phyloP scores from a whole-genome alignment of 2,329 filamentous ascomycete genomes.

The Incumbomyces delicatus region DNA sequence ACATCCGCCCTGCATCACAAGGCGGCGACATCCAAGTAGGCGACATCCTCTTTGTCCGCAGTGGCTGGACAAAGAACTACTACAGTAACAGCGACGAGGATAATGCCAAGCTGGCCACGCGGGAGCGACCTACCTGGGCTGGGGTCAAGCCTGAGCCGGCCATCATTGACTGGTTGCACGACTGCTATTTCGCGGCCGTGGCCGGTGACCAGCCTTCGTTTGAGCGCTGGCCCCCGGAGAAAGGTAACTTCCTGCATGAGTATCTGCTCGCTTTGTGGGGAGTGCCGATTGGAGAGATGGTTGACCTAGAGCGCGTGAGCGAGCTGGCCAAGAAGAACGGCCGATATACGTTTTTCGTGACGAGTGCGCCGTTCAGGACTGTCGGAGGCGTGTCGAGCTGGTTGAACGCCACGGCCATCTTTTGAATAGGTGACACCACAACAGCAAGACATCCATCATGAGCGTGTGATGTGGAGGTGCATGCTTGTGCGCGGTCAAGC shows the following conservation, averaged over 20 bases:
- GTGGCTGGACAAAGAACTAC: slow-evolving; percentile 52
- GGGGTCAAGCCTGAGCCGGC: slow-evolving; percentile 46
- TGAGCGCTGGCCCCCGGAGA: slow-evolving; percentile 49
- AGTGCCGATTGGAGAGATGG: slow-evolving; percentile 37
- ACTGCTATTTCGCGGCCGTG: slow-evolving; percentile 57
- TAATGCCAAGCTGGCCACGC: slow-evolving; percentile 25
- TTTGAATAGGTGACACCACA: slow-evolving; percentile 22
- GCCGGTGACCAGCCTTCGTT: slow-evolving; percentile 55
- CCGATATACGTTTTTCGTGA: slow-evolving; percentile 34
- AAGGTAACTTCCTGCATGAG: slow-evolving; percentile 30
- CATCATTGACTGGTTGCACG: slow-evolving; percentile 57
- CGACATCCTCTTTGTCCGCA: slow-evolving; percentile 57
- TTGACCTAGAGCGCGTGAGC: slow-evolving; percentile 32
- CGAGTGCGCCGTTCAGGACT: slow-evolving; percentile 33
- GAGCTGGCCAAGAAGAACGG: slow-evolving; percentile 27
- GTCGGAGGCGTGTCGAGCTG: slow-evolving; percentile 35
- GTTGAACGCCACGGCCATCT: slow-evolving; percentile 36
- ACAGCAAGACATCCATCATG: no score
- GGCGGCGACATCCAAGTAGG: slow-evolving; percentile 49
- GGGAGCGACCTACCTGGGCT: slow-evolving; percentile 32
- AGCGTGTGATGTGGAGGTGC: no score
- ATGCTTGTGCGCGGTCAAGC: no score
- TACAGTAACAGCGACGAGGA: slow-evolving; percentile 34
- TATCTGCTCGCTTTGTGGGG: slow-evolving; percentile 35
- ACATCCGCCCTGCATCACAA: slow-evolving; percentile 47